Evolutionary conservation across 768 basidiomycete species (phyloP).

Genomic region (Cytidiella melzeri): DNA sequence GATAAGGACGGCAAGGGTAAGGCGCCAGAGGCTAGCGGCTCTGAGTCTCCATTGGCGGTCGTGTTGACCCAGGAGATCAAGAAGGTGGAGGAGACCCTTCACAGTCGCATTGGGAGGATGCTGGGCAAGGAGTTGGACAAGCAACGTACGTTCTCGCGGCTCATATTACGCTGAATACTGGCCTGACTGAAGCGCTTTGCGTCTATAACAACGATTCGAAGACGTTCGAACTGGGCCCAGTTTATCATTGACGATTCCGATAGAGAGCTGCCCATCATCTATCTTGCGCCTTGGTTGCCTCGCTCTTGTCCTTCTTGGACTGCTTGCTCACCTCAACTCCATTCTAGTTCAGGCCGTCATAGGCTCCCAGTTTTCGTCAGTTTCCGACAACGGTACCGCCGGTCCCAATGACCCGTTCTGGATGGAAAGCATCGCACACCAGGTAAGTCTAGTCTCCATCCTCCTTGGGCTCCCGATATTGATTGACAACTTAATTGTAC

Average conservation of each 20-base stretch:
- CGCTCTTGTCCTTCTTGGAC: conserved; percentile 15
- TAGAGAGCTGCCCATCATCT: too few species aligned
- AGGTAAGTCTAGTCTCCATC: too few species aligned
- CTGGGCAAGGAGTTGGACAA: conserved; percentile 87
- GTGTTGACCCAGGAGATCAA: conserved; percentile 70
- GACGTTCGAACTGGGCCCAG: conserved; percentile 74
- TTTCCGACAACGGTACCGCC: conserved; percentile 47
- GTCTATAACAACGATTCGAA: conserved; percentile 79
- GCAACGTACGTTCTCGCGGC: conserved; percentile 67
- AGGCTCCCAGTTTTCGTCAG: conserved; percentile 40
- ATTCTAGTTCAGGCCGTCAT: conserved; percentile 28
- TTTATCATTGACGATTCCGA: too few species aligned
- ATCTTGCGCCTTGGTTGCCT: conserved; percentile 9
- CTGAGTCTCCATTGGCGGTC: conserved; percentile 51
- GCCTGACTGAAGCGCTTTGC: too few species aligned
- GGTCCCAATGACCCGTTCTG: conserved; percentile 56
- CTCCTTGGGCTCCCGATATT: too few species aligned
- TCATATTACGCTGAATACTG: too few species aligned
- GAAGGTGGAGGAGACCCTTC: conserved; percentile 77
- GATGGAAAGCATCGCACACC: conserved; percentile 67
- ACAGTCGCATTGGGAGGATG: conserved; percentile 68
- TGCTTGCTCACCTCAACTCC: conserved; percentile 11
- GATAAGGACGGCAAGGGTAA: conserved; percentile 21
- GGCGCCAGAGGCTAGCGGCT: conserved; percentile 20
- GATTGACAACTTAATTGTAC: too few species aligned